Base-by-base conservation (phyloP, 2,329 filamentous ascomycete species). In the Alternaria incomplexa region DNA sequence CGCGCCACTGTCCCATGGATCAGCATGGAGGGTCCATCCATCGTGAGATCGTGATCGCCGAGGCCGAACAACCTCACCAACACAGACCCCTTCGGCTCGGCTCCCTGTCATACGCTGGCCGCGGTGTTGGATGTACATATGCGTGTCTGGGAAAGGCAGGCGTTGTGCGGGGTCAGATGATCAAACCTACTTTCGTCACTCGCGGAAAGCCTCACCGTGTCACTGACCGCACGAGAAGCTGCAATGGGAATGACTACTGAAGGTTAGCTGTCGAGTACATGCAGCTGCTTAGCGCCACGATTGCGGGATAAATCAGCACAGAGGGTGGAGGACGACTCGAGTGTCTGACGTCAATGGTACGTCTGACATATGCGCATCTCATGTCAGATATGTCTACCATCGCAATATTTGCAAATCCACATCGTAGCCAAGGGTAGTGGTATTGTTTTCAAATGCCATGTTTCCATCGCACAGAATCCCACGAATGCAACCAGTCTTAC, bases 321-420 rank as follows among this genome's bases (percentile, higher is more conserved):
- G 20, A 43, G 30, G 10, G n/a, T 26, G 32, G 32, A 54, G 36
- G 44, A 32, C 20, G 20, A 23, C 52, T 25, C 26, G 5, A 32
- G 22, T 17, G 25, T 44, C 26, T 65, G 63, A 65, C 63, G 63
- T 65, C 63, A 65, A 36, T 22, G 28, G 36, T 48, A 55, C 52
- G 47, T 62, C 22, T 48, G 51, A 44, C 36, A 47, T n/a, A 47
- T 62, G 22, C 51, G 45, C 45, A 25, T 45, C 50, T 23, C 30
- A 50, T 52, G 32, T 48, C 43, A 55, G 36, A 20, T 32, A 55
- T 48, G n/a, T 30, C 32, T 12, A 51, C 26, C 51, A 56, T 43
- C 20, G 47, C 20, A 43, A 36, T 40, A 26, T 59, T n/a, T 36
- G 20, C 48, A 17, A 50, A 2, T 45, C 6, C 52, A 56, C 25